Conservation (phyloP, 2,329 filamentous ascomycete species). For the Cladobotryum mycophilum region DNA sequence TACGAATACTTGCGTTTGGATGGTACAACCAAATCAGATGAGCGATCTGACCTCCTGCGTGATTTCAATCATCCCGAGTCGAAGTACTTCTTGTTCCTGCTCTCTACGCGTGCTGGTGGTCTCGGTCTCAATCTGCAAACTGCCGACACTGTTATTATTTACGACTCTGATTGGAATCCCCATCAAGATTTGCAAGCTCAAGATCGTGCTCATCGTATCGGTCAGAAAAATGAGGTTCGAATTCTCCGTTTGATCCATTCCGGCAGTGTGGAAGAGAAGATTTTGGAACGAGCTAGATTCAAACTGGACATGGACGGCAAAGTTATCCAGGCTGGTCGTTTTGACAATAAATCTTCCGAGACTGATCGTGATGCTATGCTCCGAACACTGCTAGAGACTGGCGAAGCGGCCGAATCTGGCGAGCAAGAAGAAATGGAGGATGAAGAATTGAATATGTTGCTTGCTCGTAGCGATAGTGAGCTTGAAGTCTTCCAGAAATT, state of each 20-base stretch:
- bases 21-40: constrained; percentile 94
- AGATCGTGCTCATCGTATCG: constrained; percentile 99
- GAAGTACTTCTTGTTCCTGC: constrained; percentile 93
- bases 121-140: constrained; percentile 95
- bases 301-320: constrained; percentile 99
- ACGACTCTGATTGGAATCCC: constrained; percentile 99
- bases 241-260: constrained; percentile 94
- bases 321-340: constrained; percentile 97
- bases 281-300: constrained; percentile 90
- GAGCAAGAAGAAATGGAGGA: constrained; percentile 98
- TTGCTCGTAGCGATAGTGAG: constrained; percentile 82
- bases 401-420: constrained; percentile 59
- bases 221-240: constrained; percentile 98
- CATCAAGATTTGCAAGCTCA: constrained; percentile 98
- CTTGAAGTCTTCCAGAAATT: constrained; percentile 72
- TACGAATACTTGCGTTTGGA: constrained; percentile 87
- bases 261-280: constrained; percentile 97
- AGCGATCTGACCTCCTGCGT: constrained; percentile 83
- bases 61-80: constrained; percentile 87
- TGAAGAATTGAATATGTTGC: constrained; percentile 90
- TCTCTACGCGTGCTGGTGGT: constrained; percentile 98
- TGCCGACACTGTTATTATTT: constrained; percentile 98
- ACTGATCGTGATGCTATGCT: constrained; percentile 97
- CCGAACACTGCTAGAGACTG: constrained; percentile 82
- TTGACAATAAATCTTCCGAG: constrained; percentile 98